These are phyloP conservation scores for Echinochloa phyllopogon DNA, from an alignment of 176 grass and related monocot species.

Conservation along the genomic window DNA sequence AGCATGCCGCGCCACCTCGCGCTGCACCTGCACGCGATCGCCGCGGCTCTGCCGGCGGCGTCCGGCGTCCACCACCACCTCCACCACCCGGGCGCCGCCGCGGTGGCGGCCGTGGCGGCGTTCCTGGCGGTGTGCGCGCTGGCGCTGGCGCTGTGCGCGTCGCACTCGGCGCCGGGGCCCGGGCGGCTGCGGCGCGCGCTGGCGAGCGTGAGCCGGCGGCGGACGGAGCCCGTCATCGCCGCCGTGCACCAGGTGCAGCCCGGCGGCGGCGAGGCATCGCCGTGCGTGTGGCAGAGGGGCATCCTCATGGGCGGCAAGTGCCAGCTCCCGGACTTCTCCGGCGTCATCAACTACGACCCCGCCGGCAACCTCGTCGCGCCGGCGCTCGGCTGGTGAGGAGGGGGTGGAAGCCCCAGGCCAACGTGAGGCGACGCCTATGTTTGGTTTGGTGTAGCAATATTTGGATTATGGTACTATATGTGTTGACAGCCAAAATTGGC, in stretches of 20 bases:
- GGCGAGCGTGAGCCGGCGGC: conserved; percentile 57
- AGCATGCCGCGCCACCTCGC: conserved; percentile 63
- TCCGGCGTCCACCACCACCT: background rate
- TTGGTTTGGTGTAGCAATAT: background rate
- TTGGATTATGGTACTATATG: no score
- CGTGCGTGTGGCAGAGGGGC: conserved; percentile 84
- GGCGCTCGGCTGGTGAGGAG: conserved; percentile 57
- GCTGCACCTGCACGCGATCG: conserved; percentile 45
- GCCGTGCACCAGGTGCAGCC: conserved; percentile 78
- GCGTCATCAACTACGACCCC: conserved; percentile 79
- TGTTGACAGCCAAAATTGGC: no score
- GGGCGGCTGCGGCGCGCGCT: conserved; percentile 52
- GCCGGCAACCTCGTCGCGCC: conserved; percentile 73
- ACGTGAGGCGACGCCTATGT: background rate
- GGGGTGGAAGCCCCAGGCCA: no score
- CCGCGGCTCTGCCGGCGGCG: conserved; percentile 8
- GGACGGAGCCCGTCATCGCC: conserved; percentile 77
- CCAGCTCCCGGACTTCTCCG: conserved; percentile 94
- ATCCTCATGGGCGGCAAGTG: conserved; percentile 96
- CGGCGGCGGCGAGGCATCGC: conserved; percentile 43
- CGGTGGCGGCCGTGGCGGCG: conserved; percentile 40
- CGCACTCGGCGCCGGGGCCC: conserved; percentile 53
- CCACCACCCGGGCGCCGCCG: conserved; percentile 34
- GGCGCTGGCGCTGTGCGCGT: conserved; percentile 66
- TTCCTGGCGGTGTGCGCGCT: conserved; percentile 69